Percentiles rank a stretch among this genome's conserved stretches.
Conservation (phyloP, 768 basidiomycete species). For the Calocybe indica region DNA sequence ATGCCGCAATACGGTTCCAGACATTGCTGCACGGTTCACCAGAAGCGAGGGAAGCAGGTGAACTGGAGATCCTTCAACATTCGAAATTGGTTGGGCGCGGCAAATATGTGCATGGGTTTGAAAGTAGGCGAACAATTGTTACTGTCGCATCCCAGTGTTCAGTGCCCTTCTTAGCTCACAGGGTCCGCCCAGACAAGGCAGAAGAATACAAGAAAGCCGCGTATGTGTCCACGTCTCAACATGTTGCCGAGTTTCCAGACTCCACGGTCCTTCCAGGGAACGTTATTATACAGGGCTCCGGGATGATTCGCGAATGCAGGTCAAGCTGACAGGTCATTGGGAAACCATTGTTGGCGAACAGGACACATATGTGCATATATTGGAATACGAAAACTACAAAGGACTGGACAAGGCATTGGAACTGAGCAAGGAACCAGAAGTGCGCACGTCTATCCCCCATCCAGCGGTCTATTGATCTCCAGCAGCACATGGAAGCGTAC, state of each 20-base stretch:
- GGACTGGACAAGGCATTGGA: constrained; percentile 77
- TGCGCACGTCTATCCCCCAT: no score
- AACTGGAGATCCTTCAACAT: constrained; percentile 73
- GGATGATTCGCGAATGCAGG: constrained; percentile 63
- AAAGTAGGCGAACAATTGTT: constrained; percentile 46
- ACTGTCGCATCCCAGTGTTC: constrained; percentile 1
- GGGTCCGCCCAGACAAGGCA: constrained; percentile 73
- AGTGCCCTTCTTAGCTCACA: constrained; percentile 54
- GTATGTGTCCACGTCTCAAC: constrained; percentile 35
- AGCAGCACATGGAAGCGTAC: constrained; percentile 62
- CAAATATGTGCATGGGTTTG: constrained; percentile 90
- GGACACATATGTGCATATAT: constrained; percentile 74
- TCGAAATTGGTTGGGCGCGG: constrained; percentile 86
- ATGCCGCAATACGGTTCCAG: constrained; percentile 32
- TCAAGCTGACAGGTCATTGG: constrained; percentile 93
- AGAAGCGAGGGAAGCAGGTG: constrained; percentile 81
- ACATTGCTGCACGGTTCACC: constrained; percentile 90
- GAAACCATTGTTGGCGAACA: constrained; percentile 87
- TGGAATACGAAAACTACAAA: constrained; percentile 92
- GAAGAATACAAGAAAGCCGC: constrained; percentile 87
- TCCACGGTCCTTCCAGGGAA: constrained; percentile 42
- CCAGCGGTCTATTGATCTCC: background rate
- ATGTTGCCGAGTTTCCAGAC: background rate
- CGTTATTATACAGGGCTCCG: constrained; percentile 79
- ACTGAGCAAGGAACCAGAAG: constrained; percentile 21